A percentile compares a stretch with the other conserved stretches of the same genome.
Evolutionary conservation across 345 rosid species (phyloP).

Genomic region (Sonneratia caseolaris): DNA sequence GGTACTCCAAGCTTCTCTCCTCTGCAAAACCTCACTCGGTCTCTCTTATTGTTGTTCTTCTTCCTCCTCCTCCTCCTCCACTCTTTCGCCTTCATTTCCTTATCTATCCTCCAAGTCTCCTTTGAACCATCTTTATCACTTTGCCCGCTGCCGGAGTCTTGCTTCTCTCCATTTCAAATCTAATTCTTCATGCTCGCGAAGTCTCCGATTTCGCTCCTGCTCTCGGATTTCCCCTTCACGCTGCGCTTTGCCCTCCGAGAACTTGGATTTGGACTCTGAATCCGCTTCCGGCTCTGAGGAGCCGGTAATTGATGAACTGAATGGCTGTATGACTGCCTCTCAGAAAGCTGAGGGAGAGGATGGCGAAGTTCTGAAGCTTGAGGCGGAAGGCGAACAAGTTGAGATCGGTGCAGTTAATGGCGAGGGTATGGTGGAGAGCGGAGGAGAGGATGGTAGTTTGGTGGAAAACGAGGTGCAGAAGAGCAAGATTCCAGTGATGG

Average conservation of each 20-base stretch:
- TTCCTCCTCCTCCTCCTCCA: background rate
- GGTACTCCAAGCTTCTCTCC: slow-evolving; percentile 61
- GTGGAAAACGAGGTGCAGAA: slow-evolving; percentile 17
- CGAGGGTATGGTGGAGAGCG: slow-evolving; percentile 9
- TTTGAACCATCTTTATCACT: slow-evolving; percentile 1
- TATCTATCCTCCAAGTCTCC: slow-evolving; percentile 3
- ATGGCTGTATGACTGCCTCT: slow-evolving; percentile 1
- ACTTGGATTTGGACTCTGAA: slow-evolving; percentile 36
- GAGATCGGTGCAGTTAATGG: slow-evolving; percentile 7
- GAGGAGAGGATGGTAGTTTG: slow-evolving; percentile 14
- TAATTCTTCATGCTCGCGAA: background rate
- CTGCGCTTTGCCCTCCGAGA: slow-evolving; percentile 51
- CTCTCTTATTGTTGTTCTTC: slow-evolving; percentile 10
- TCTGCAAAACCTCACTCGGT: slow-evolving; percentile 35
- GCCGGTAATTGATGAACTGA: slow-evolving; percentile 1
- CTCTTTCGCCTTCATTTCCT: slow-evolving; percentile 4
- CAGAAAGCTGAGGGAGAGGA: slow-evolving; percentile 7
- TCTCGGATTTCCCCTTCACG: slow-evolving; percentile 14
- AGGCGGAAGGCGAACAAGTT: slow-evolving; percentile 6
- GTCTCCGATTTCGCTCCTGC: slow-evolving; percentile 8
- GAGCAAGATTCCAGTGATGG: slow-evolving; percentile 34
- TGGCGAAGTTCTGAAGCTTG: slow-evolving; percentile 12
- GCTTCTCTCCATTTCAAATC: slow-evolving; percentile 10
- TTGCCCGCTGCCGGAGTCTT: slow-evolving; percentile 11
- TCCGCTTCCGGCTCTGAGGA: slow-evolving; percentile 8